Evolutionary conservation across 768 basidiomycete genomes (phyloP), one percentile per base, ranked within the genome.

Genomic region (Leccinum disarticulatum): DNA sequence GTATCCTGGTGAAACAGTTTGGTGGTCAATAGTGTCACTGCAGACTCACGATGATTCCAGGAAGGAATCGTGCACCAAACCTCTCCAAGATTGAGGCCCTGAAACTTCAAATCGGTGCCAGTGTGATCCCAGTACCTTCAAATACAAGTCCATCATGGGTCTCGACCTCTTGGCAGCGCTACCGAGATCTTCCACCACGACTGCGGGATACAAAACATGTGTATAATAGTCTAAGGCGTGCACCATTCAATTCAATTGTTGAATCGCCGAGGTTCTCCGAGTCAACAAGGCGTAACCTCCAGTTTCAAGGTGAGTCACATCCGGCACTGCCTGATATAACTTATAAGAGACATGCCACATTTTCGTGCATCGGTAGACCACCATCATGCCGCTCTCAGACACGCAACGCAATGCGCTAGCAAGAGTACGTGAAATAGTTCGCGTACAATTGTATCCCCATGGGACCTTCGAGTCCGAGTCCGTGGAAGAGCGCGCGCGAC

Each of bases 301-400:
- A 46, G 19, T 46, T 46, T 2, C 11, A 19, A 19, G 43, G 43
- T 46, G 43, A 46, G 43, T 46, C 43, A 46, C 11, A 6, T 43
- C 9, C 43, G 43, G 43, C 43, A 43, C 38, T 41, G n/a, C 41
- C n/a, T 41, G 41, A 17, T 17, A 9, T 38, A 38, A 38, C 17
- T 38, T 22, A 47, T 13, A 47, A 48, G 47, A 48, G 19, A 13
- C 22, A 48, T 22, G 6, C 19, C 9, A 48, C 6, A 47, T 25
- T 19, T 25, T 47, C 46, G 25, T 48, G 19, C 47, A 48, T 25
- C 22, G 17, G 25, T 25, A 48, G 25, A 27, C 22, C 13, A 15
- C 17, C 27, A 55, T 25, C 56, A 55, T 57, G 31, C 67, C 67
- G 15, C 55, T 68, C 46, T 64, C 67, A 9, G 58, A 64, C 1